Conservation (phyloP, 768 basidiomycete genomes). For the Clitopilus passeckerianus region DNA sequence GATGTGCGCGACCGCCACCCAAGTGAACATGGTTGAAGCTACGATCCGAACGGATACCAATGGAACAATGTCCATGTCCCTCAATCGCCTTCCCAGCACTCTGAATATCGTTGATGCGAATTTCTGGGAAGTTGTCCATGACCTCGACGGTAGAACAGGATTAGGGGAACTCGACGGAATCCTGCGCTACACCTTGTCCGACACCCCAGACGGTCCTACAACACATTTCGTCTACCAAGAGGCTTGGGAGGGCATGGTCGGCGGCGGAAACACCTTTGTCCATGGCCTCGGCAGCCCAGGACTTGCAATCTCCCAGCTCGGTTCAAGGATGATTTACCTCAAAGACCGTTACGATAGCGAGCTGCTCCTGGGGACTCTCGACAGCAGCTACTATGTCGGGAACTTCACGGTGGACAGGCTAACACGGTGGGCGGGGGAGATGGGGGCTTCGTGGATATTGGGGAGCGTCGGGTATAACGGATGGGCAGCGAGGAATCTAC, state of each 20-base stretch:
- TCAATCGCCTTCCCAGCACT: neutral
- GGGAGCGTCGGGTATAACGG: conserved; percentile 13
- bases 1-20: neutral
- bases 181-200: conserved; percentile 10
- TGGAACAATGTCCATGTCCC: neutral
- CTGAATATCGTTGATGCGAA: neutral
- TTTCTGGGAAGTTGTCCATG: conserved; percentile 2
- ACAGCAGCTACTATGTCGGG: neutral
- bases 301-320: neutral
- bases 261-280: neutral
- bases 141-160: neutral
- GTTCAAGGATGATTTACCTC: neutral
- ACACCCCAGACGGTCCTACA: conserved; percentile 1
- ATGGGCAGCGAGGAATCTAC: conserved; percentile 9
- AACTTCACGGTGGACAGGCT: neutral
- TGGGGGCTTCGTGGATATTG: conserved; percentile 12
- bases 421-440: conserved; percentile 9
- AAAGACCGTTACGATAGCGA: neutral
- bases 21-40: conserved; percentile 1
- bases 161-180: neutral
- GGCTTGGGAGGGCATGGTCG: neutral
- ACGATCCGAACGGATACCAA: neutral
- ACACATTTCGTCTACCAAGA: conserved; percentile 6
- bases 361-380: neutral
- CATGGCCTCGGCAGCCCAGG: neutral